Percentiles rank a stretch among this genome's conserved stretches.
These are phyloP conservation scores for Euphorbia peplus DNA, from an alignment of 345 rosid species.

Conservation along the genomic window DNA sequence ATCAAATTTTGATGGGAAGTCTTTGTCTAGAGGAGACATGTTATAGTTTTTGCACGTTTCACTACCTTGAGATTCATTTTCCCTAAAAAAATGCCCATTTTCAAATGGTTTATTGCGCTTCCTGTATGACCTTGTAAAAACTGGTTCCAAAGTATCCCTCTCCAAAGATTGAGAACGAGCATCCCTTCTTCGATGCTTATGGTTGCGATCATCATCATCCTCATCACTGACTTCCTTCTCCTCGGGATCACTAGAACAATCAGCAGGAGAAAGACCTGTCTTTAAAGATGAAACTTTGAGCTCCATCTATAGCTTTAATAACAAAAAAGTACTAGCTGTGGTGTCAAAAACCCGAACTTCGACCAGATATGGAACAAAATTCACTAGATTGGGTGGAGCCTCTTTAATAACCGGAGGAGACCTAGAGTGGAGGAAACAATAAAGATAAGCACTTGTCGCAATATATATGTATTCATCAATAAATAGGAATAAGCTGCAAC, in stretches of 20 bases:
- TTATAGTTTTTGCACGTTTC: conserved; percentile 43
- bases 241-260: conserved; percentile 71
- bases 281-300: conserved; percentile 68
- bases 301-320: conserved; percentile 46
- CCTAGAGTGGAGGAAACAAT: conserved; percentile 22
- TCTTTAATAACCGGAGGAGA: conserved; percentile 19
- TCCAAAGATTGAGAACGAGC: conserved; percentile 67
- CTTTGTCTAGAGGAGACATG: conserved; percentile 41
- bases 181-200: conserved; percentile 85
- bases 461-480: not conserved
- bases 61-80: conserved; percentile 50
- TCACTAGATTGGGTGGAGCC: conserved; percentile 4
- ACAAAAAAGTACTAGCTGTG: conserved; percentile 11
- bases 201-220: conserved; percentile 97
- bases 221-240: conserved; percentile 96
- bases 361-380: conserved; percentile 16
- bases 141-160: conserved; percentile 56
- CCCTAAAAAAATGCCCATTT: conserved; percentile 59
- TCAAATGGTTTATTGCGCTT: conserved; percentile 58
- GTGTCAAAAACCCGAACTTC: conserved; percentile 22
- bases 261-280: conserved; percentile 56
- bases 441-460: conserved; percentile 1
- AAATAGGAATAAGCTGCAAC: not conserved
- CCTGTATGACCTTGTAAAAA: conserved; percentile 57
- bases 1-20: conserved; percentile 44